phyloP scores from a whole-genome alignment of 257 asterid species.

The Lavandula angustifolia region DNA sequence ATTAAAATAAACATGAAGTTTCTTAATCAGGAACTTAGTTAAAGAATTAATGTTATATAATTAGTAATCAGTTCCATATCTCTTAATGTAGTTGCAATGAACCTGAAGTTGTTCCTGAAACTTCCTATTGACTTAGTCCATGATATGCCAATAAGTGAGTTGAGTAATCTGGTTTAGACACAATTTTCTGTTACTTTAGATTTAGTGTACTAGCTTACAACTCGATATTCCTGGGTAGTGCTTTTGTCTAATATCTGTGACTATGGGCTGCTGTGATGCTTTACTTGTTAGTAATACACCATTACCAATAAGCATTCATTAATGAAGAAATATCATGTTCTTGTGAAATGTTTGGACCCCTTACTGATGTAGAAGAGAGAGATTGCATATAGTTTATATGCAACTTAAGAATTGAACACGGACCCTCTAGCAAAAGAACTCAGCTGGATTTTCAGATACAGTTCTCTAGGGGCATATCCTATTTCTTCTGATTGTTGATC shows the following conservation, averaged over 20 bases:
- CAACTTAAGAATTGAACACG: not conserved
- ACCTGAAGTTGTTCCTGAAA: not conserved
- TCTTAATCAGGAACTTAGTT: not conserved
- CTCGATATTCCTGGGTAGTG: not conserved
- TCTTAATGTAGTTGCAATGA: not conserved
- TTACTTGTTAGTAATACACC: not conserved
- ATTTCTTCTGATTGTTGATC: too few species aligned
- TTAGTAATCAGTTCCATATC: conserved; percentile 2
- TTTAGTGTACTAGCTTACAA: not conserved
- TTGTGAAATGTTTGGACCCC: conserved; percentile 5
- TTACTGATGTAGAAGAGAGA: not conserved
- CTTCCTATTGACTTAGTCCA: not conserved
- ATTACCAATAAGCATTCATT: not conserved
- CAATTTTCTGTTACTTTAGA: not conserved
- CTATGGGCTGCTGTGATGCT: not conserved
- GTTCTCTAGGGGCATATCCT: too few species aligned
- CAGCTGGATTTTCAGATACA: not conserved
- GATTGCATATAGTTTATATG: not conserved
- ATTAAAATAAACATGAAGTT: not conserved
- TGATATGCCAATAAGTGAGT: not conserved
- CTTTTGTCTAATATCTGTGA: conserved; percentile 1
- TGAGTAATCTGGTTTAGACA: not conserved
- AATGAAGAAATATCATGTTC: not conserved
- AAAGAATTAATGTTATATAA: not conserved
- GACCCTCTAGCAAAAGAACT: not conserved